phyloP scores from a whole-genome alignment of 2,329 filamentous ascomycete species.

The Neofusicoccum parvum region DNA sequence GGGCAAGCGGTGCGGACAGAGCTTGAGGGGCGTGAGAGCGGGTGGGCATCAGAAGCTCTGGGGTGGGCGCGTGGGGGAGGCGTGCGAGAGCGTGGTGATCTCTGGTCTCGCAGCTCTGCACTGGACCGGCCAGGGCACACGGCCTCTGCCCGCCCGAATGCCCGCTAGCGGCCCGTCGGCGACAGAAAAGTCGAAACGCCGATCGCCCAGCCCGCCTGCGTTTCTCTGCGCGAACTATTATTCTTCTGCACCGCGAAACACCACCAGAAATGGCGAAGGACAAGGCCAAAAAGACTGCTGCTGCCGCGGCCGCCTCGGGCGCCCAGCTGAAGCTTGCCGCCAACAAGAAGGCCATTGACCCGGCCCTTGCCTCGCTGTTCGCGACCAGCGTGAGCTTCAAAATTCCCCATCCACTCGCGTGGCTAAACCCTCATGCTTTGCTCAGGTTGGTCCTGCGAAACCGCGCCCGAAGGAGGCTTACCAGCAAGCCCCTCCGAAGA shows the following conservation, averaged over 20 bases:
- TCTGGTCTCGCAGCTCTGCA: slow-evolving; percentile 19
- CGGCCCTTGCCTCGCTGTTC: slow-evolving; percentile 51
- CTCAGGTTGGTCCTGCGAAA: slow-evolving; percentile 39
- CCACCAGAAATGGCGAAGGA: slow-evolving; percentile 36
- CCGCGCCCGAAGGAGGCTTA: slow-evolving; percentile 45
- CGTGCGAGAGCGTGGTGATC: slow-evolving; percentile 5
- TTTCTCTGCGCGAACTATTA: slow-evolving; percentile 2
- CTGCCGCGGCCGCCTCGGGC: not conserved
- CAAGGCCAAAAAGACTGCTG: slow-evolving; percentile 22
- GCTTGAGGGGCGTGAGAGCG: not conserved
- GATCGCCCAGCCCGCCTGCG: slow-evolving; percentile 9
- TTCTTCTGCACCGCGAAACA: not conserved
- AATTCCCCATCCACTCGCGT: slow-evolving; percentile 13
- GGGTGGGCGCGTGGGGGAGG: not conserved
- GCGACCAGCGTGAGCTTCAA: slow-evolving; percentile 41
- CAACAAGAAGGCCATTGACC: slow-evolving; percentile 44
- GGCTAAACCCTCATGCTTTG: not conserved
- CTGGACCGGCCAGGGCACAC: slow-evolving; percentile 13
- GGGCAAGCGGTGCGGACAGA: not conserved
- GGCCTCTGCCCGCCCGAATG: slow-evolving; percentile 11
- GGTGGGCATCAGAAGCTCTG: slow-evolving; percentile 8
- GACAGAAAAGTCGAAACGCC: slow-evolving; percentile 18
- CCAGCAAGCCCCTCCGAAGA: slow-evolving; percentile 31
- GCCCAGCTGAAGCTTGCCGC: slow-evolving; percentile 27
- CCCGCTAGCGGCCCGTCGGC: slow-evolving; percentile 5